Percentiles rank a stretch among this genome's conserved stretches.
Evolutionary conservation across 306 rosid genomes (phyloP).

Genomic region (Vigna angularis): DNA sequence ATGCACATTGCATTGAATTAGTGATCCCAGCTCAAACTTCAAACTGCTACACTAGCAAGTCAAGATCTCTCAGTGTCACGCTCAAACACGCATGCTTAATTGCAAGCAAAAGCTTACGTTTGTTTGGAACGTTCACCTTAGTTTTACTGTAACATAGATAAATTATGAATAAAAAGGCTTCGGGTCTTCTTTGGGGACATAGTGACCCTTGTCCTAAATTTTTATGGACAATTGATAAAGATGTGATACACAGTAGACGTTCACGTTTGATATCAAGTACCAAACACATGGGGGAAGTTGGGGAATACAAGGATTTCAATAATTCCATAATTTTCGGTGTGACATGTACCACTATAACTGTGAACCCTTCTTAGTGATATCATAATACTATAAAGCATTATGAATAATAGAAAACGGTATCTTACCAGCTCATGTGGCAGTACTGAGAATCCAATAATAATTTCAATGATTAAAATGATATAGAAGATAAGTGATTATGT

Average conservation of each 20-base stretch:
- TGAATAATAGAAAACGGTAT: not conserved
- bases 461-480: not conserved
- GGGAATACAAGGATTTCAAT: slow-evolving; percentile 25
- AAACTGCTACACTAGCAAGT: slow-evolving; percentile 46
- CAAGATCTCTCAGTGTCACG: slow-evolving; percentile 39
- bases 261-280: slow-evolving; percentile 2
- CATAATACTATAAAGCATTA: not conserved
- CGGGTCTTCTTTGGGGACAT: not conserved
- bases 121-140: slow-evolving; percentile 1
- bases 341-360: slow-evolving; percentile 22
- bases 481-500: too few relatives aligned
- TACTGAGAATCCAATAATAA: slow-evolving; percentile 25
- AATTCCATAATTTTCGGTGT: slow-evolving; percentile 35
- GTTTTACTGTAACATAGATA: too few relatives aligned
- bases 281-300: slow-evolving; percentile 38
- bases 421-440: slow-evolving; percentile 14
- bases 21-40: slow-evolving; percentile 38
- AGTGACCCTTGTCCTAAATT: slow-evolving; percentile 8
- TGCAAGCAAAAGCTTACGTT: not conserved
- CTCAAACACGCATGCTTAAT: slow-evolving; percentile 27
- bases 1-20: slow-evolving; percentile 39
- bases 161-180: too few relatives aligned
- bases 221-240: not conserved
- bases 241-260: slow-evolving; percentile 13
- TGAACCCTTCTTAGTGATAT: not conserved